Base-by-base conservation (phyloP, 352 stramenopile genomes). In the Lagenidium giganteum region DNA sequence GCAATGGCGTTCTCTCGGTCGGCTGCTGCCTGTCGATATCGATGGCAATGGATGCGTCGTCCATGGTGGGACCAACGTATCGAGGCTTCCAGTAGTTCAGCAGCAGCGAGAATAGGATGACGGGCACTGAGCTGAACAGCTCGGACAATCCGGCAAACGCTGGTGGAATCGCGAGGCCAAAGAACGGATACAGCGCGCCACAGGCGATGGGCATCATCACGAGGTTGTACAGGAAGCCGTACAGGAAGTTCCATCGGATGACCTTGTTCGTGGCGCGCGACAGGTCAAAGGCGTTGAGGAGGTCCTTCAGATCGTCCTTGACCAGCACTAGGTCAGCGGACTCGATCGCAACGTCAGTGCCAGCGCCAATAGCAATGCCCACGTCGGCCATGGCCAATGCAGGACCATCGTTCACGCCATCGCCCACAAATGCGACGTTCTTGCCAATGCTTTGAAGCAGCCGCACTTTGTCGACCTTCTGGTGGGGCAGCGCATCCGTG, bases 401-500 rank as follows among this genome's bases (percentile, higher is more conserved):
- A 7, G 76, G 76, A 0, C 55, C 76, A 25, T 91, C 78, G 23
- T 91, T 88, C 29, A 91, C 62, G 22, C 78, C 78, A 31, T 91
- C 76, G 13, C 76, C 76, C 5, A 91, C 54, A 47, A 91, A 88
- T 23, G 76, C 78, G 11, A 91, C 78, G 13, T 68, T 74, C 47
- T 87, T 72, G 17, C 78, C 78, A 23, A 84, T 60, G 33, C 67
- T 71, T 43, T 91, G 73, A 1, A 91, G 55, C 28, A 86, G 35
- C 2, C 68, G 66, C 8, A 91, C 76, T 29, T 83, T 85, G 34
- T 91, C 71, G 2, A 85, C 73, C 54, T 91, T 91, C 41, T 91
- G 61, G 60, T 87, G 70, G 21, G 78, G 78, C 18, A 88, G 54
- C 24, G 61, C 77, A 47, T 91, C 69, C 20, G 76, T 53, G 14